Base-by-base conservation (phyloP, 2,329 filamentous ascomycete genomes). In the Taxawa tesnikishii region DNA sequence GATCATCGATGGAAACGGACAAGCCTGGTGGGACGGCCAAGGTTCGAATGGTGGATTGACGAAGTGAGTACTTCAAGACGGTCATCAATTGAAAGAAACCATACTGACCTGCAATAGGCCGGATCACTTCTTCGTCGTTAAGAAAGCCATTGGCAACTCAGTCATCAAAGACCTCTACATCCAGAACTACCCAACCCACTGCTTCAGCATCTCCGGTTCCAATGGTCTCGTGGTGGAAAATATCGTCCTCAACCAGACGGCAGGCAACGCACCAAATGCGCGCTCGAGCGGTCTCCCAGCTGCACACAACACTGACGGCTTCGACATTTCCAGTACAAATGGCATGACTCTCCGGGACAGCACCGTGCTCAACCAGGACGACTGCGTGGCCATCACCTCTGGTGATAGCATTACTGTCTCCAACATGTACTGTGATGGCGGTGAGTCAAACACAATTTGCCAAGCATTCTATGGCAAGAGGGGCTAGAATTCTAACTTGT, bases 21-120 rank as follows among this genome's bases (percentile, higher is more conserved):
- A 46, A 13, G 43, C 47, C n/a, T 63, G 59, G 46, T 63, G 60
- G 59, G 60, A 63, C 37, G 59, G 59, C 5, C 41, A 59, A 11
- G 63, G 63, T 11, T 55, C 51, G n/a, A 67, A 67, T 33, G 62
- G 62, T n/a, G 61, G 62, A 4, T 44, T 46, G 19, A 33, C 37
- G 9, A 56, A 60, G 50, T 34, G 24, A 4, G 15, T 17, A 8
- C n/a, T 7, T 23, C 5, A n/a, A n/a, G n/a, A n/a, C n/a, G n/a
- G n/a, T n/a, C n/a, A n/a, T n/a, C n/a, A n/a, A n/a, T n/a, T n/a
- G n/a, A n/a, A n/a, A n/a, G n/a, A n/a, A n/a, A n/a, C n/a, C n/a
- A n/a, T 26, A 14, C 6, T 23, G 17, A 34, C 15, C 16, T 2
- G 17, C 8, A 23, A 43, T 15, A 40, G 35, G 31, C 58, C 59